These are phyloP conservation scores for Beauveria sp. DNA, from an alignment of 2,329 filamentous ascomycete genomes.

Conservation along the genomic window DNA sequence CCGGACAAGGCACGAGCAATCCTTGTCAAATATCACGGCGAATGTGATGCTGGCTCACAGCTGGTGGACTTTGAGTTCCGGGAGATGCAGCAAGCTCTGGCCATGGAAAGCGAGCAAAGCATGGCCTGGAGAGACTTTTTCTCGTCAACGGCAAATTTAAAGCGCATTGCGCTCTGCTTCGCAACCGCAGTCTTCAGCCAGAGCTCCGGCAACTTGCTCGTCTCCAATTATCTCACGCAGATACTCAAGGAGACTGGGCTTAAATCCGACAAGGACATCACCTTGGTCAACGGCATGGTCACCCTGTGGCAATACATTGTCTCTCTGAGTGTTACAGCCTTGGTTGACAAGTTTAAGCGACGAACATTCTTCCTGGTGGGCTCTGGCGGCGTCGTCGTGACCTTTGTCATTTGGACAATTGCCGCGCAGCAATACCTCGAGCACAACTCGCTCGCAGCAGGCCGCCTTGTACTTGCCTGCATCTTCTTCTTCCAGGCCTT, in stretches of 20 bases:
- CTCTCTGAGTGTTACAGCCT: conserved; percentile 26
- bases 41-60: conserved; percentile 33
- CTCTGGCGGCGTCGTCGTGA: conserved; percentile 30
- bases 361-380: conserved; percentile 31
- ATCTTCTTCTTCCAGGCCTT: conserved; percentile 35
- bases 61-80: conserved; percentile 39
- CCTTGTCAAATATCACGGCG: conserved; percentile 44
- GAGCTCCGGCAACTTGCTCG: conserved; percentile 32
- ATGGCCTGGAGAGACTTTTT: conserved; percentile 36
- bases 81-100: conserved; percentile 40
- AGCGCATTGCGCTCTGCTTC: conserved; percentile 32
- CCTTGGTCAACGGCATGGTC: conserved; percentile 33
- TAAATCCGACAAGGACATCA: conserved; percentile 28
- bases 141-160: conserved; percentile 29
- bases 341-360: conserved; percentile 30
- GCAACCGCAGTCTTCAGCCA: conserved; percentile 33
- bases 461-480: conserved; percentile 30
- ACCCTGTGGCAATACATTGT: conserved; percentile 36
- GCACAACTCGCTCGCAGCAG: conserved; percentile 21
- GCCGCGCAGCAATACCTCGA: conserved; percentile 30
- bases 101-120: conserved; percentile 34
- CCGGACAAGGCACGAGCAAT: conserved; percentile 41
- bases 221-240: conserved; percentile 33
- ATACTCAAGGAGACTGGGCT: conserved; percentile 33
- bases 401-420: conserved; percentile 33